Base-by-base conservation (phyloP, 2,329 filamentous ascomycete species). In the Colletotrichum tamarilloi region DNA sequence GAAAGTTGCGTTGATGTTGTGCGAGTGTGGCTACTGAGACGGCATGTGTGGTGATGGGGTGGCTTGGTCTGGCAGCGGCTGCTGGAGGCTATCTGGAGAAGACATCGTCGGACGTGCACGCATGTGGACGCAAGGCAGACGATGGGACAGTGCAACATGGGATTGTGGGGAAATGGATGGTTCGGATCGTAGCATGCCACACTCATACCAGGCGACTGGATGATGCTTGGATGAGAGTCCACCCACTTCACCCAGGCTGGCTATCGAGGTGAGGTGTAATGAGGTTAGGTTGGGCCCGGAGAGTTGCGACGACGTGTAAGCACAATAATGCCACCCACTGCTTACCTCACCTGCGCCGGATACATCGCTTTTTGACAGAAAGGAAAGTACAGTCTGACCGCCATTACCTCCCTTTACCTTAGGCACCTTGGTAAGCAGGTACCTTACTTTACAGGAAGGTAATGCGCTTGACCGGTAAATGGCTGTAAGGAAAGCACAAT, bases 131-230 rank as follows among this genome's bases (percentile, higher is more conserved):
- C 14, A 35, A 14, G 22, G n/a, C n/a, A 53, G 30, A 26, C 30
- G 16, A 35, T 35, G 32, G 32, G 32, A 26, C 52, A 22, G 16
- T 22, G 42, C n/a, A 30, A 55, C 30, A 55, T 32, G 28, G 30
- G 59, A 49, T 12, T 59, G 64, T 68, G 53, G 42, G 57, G 66
- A 60, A 65, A 38, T 24, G 53, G 35, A 24, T 71, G 62, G 56
- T 46, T 49, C 16, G 53, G 32, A 69, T 72, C 59, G 53, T 64
- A 69, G 65, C 69, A 69, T 69, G 42, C 59, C 59, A 56, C 53
- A 49, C 42, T 49, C 42, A 68, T 35, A 59, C 30, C 62, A 49
- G 62, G 57, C 55, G 66, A 60, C 53, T 70, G 55, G 24, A 60
- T 30, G 62, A 67, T 62, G 57, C 63, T 67, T 67, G 56, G 68